These are phyloP conservation scores for Amanita pallidorosea DNA, from an alignment of 768 basidiomycete species.

Conservation along the genomic window DNA sequence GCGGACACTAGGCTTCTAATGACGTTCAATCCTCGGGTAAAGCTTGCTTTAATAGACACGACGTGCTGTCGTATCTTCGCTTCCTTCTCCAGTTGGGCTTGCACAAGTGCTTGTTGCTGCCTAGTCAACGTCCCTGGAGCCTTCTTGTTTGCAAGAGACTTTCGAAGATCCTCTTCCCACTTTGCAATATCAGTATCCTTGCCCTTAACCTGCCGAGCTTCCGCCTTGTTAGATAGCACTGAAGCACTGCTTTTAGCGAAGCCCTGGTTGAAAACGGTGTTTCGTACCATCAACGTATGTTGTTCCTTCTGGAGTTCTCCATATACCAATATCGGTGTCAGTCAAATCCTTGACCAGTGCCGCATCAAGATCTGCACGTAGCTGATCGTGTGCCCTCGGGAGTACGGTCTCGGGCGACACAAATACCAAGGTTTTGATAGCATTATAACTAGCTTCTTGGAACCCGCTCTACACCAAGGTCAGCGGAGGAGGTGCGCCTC, in stretches of 20 bases:
- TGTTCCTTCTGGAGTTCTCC: constrained; percentile 77
- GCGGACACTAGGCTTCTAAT: constrained; percentile 50
- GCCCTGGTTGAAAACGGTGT: constrained; percentile 1
- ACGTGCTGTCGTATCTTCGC: constrained; percentile 54
- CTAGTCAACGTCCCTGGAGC: constrained; percentile 56
- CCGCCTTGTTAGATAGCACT: constrained; percentile 61
- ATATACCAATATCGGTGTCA: constrained; percentile 70
- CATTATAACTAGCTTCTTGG: constrained; percentile 59
- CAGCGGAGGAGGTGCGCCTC: not conserved
- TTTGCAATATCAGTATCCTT: constrained; percentile 85
- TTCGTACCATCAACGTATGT: constrained; percentile 67
- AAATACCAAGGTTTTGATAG: constrained; percentile 70
- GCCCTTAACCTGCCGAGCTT: constrained; percentile 50
- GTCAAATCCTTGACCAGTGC: constrained; percentile 50
- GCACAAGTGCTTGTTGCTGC: constrained; percentile 74
- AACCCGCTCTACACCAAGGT: constrained; percentile 29
- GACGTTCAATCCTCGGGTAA: constrained; percentile 63
- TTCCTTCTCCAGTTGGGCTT: constrained; percentile 79
- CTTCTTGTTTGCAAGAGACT: constrained; percentile 76
- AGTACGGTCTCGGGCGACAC: constrained; percentile 63
- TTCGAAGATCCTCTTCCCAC: constrained; percentile 93
- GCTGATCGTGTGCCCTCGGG: constrained; percentile 57
- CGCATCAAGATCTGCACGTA: constrained; percentile 56
- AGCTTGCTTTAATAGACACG: constrained; percentile 32
- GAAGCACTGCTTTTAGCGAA: not conserved